Base-by-base conservation (phyloP, 345 rosid genomes). In the Moringa oleifera region DNA sequence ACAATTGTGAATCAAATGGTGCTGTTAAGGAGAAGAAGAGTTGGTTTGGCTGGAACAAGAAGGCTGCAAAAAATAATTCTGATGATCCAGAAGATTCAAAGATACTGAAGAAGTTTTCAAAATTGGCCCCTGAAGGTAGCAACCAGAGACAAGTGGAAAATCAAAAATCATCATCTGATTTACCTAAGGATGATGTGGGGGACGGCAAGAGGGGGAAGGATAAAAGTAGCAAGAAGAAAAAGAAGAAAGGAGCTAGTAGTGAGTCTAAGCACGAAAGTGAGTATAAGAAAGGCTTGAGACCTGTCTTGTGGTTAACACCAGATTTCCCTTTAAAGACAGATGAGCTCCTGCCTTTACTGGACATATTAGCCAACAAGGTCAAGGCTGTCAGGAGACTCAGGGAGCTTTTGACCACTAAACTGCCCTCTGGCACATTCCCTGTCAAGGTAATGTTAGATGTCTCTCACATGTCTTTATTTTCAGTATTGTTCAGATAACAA, bases 301-400 rank as follows among this genome's bases (percentile, higher is more conserved):
- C 99, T 52, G 93, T 89, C 65, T 67, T 94, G 23, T 94, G 96
- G 96, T 80, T 94, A 71, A 88, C 99, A 68, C 95, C 96, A 17
- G 96, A 88, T 69, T 91, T 94, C 72, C 97, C 97, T 22, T 75
- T 94, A 55, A 85, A 85, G 67, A 94, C 91, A 4, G 96, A 94
- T 21, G 99, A 94, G 73, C 91, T 94, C 45, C 70, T 94, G 65
- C 99, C 99, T 15, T 79, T 94, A 66, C 91, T 94, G 23, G 99
- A 94, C 76, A 94, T 94, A 78, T 83, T 94, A 68, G 99, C 97
- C 52, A 84, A 94, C 78, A 94, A 94, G 70, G 99, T 94, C 61
- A 94, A 94, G 83, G 97, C 99, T 51, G 60, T 91, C 69, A 81
- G 95, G 85, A 86, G 99, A 72, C 86, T 94, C 25, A 90, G 99